Evolutionary conservation across 179 eudicot species (phyloP).

Genomic region (Dionaea muscipula): DNA sequence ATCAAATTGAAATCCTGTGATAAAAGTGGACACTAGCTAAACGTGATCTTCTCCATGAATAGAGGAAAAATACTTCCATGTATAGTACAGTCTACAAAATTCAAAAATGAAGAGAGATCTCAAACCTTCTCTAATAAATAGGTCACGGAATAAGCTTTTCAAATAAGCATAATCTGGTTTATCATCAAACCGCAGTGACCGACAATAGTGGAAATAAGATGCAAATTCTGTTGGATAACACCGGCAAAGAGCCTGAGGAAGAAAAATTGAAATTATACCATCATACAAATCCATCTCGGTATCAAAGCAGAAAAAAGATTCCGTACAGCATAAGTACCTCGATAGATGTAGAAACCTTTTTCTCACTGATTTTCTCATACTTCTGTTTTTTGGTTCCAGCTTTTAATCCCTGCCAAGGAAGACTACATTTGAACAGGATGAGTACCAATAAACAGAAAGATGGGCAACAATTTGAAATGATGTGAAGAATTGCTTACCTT

Average conservation of each 20-base stretch:
- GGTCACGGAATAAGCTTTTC: conserved; percentile 63
- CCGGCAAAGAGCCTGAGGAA: conserved; percentile 46
- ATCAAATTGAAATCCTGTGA: conserved; percentile 73
- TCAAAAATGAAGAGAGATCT: not conserved
- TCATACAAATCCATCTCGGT: not conserved
- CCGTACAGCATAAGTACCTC: conserved; percentile 34
- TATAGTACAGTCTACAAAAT: not conserved
- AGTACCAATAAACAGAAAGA: conserved; percentile 3
- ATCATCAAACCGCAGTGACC: conserved; percentile 62
- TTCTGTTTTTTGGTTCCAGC: conserved; percentile 70
- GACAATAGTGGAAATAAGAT: conserved; percentile 62
- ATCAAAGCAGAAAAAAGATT: not conserved
- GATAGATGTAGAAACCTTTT: conserved; percentile 55
- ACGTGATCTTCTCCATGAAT: not conserved
- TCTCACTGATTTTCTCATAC: conserved; percentile 63
- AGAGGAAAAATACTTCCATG: not conserved
- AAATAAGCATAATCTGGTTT: conserved; percentile 71
- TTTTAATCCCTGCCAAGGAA: conserved; percentile 70
- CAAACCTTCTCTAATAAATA: conserved; percentile 65
- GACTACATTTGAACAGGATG: conserved; percentile 27
- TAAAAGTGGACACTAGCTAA: not conserved
- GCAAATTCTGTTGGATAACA: conserved; percentile 68
- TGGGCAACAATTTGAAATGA: not conserved
- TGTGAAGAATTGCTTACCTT: conserved; percentile 27
- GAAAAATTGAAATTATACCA: not conserved